phyloP scores from a whole-genome alignment of 441 rosid genomes.

The Gossypium lobatum region DNA sequence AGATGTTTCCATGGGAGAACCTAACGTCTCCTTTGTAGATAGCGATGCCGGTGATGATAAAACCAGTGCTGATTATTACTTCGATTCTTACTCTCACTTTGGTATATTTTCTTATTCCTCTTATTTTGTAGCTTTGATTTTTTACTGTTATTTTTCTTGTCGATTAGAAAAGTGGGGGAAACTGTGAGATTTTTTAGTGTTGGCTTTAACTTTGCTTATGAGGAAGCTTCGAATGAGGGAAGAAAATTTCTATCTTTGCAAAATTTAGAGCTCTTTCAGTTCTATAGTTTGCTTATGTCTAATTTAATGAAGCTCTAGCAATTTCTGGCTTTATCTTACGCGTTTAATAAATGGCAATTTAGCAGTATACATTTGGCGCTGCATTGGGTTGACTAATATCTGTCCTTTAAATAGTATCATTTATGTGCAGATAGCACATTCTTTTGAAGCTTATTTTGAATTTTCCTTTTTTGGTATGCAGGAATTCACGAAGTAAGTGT shows the following conservation, averaged over 20 bases:
- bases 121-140: not conserved
- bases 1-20: constrained; percentile 58
- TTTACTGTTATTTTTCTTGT: not conserved
- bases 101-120: constrained; percentile 34
- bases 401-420: not conserved
- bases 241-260: not conserved
- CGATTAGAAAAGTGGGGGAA: not conserved
- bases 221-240: not conserved
- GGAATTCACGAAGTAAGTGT: constrained; percentile 98
- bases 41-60: constrained; percentile 41
- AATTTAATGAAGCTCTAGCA: not conserved
- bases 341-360: not conserved
- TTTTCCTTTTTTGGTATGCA: constrained; percentile 27
- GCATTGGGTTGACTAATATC: not conserved
- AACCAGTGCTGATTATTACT: constrained; percentile 92
- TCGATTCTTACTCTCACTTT: constrained; percentile 89
- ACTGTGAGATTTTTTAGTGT: not conserved
- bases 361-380: not conserved
- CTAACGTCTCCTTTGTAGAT: constrained; percentile 23
- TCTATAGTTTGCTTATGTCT: not conserved
- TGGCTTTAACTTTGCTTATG: not conserved
- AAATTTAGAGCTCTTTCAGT: not conserved
- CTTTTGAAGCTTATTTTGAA: constrained; percentile 2
- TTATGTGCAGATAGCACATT: not conserved
- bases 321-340: not conserved